Percentiles rank a stretch among this genome's conserved stretches.
These are phyloP conservation scores for Phytophthora macrochlamydospora DNA, from an alignment of 352 stramenopile species.

Conservation along the genomic window DNA sequence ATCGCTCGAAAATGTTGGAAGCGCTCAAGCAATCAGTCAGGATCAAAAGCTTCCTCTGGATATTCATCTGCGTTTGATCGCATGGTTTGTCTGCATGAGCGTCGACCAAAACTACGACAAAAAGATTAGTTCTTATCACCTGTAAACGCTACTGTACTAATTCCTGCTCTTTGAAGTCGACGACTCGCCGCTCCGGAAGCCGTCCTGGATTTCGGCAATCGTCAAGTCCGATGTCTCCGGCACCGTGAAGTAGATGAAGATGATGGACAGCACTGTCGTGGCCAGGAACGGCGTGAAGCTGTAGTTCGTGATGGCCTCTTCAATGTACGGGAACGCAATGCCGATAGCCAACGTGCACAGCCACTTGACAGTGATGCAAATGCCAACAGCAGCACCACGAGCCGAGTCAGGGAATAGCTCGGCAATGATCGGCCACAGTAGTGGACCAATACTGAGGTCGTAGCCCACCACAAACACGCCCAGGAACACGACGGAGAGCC, in stretches of 20 bases:
- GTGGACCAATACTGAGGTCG: conserved; percentile 54
- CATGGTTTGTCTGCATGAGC: too few relatives aligned
- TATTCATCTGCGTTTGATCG: too few relatives aligned
- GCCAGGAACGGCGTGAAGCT: conserved; percentile 57
- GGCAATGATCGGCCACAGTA: conserved; percentile 52
- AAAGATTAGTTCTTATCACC: too few relatives aligned
- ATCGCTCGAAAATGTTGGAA: too few relatives aligned
- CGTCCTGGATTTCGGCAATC: conserved; percentile 61
- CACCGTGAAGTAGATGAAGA: conserved; percentile 20
- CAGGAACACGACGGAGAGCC: conserved; percentile 51
- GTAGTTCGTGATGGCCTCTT: conserved; percentile 50
- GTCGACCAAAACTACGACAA: too few relatives aligned
- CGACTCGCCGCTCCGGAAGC: conserved; percentile 32
- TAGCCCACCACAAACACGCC: conserved; percentile 53
- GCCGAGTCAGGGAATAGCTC: conserved; percentile 63
- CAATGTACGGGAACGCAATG: conserved; percentile 62
- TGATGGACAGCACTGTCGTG: conserved; percentile 31
- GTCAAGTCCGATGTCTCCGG: conserved; percentile 70
- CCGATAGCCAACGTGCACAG: conserved; percentile 51
- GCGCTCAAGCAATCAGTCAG: too few relatives aligned
- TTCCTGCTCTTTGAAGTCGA: conserved; percentile 23
- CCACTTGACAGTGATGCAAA: conserved; percentile 61
- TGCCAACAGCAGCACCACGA: conserved; percentile 33
- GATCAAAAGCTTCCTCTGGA: too few relatives aligned
- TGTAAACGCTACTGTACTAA: not conserved